Evolutionary conservation across 495 filamentous ascomycete species (phyloP).

Genomic region (Neurospora sublineolata): DNA sequence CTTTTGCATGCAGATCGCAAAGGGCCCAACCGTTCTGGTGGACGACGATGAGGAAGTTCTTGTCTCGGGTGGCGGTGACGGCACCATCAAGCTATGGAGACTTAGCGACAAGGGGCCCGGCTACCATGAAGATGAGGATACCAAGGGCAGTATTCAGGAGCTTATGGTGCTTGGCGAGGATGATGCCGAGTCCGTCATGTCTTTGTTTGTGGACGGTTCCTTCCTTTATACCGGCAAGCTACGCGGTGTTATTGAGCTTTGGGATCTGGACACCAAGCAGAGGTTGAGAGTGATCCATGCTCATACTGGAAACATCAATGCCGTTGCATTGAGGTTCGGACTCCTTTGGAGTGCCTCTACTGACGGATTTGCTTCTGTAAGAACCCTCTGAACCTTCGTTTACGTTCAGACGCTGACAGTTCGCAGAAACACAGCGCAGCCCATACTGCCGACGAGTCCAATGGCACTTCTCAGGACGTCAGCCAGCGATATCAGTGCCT

Average conservation of each 20-base stretch:
- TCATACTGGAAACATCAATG: slow-evolving; percentile 74
- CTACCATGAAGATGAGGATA: slow-evolving; percentile 23
- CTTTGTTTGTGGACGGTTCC: slow-evolving; percentile 71
- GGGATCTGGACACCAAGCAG: slow-evolving; percentile 93
- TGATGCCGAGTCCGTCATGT: slow-evolving; percentile 68
- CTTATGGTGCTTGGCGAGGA: slow-evolving; percentile 62
- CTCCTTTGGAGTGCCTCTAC: slow-evolving; percentile 75
- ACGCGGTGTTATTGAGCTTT: slow-evolving; percentile 87
- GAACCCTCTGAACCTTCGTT: no score
- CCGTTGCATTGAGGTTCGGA: slow-evolving; percentile 70
- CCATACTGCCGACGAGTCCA: slow-evolving; percentile 39
- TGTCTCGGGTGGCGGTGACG: slow-evolving; percentile 87
- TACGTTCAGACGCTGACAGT: slow-evolving; percentile 1
- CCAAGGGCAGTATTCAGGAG: slow-evolving; percentile 43
- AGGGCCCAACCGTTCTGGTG: slow-evolving; percentile 46
- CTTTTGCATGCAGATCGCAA: slow-evolving; percentile 82
- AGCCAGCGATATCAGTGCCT: slow-evolving; percentile 81
- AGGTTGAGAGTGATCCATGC: slow-evolving; percentile 72
- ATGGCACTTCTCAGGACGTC: slow-evolving; percentile 51
- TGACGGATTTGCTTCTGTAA: slow-evolving; percentile 69
- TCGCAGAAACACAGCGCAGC: slow-evolving; percentile 45
- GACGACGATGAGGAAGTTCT: slow-evolving; percentile 64
- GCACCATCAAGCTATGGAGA: slow-evolving; percentile 82
- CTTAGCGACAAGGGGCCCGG: slow-evolving; percentile 35
- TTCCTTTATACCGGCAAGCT: slow-evolving; percentile 83